Evolutionary conservation across 768 basidiomycete genomes (phyloP), one percentile per base, ranked within the genome.

Genomic region (Mycena haematopus): DNA sequence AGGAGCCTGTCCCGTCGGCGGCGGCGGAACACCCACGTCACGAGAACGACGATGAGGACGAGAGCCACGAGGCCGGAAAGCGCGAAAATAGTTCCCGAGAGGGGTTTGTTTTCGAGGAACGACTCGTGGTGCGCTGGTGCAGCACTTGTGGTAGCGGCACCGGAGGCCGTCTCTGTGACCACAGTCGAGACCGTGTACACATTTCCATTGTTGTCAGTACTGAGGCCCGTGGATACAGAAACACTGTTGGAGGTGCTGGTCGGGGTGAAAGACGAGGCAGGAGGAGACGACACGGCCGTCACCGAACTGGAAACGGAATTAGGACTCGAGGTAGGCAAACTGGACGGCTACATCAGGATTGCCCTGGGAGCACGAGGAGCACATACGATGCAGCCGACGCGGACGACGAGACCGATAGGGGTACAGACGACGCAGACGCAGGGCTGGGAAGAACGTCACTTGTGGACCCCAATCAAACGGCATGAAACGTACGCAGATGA

Each of bases 31-130:
- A 75, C 72, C 68, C 80, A 81, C 0, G 84, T 85, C 14, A 76
- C 71, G 22, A 80, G 21, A 33, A 77, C 56, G 58, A 86, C 70
- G 57, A 89, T 44, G 56, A 85, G 47, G 49, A 82, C 63, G 46
- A 88, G 78, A 1, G 68, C 82, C 31, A 81, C 65, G 40, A 88
- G 53, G 15, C 84, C 87, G 42, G 79, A 77, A 21, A 86, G 53
- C 31, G 80, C 74, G 60, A 91, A 88, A 17, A 90, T 80, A 10
- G 83, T 73, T 8, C 84, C 84, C 44, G 84, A 82, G n/a, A 87
- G 77, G n/a, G 82, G 77, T 73, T 86, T 89, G 74, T 91, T 88
- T 60, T 85, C 74, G 38, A 91, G 70, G 75, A 92, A 92, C 13
- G 79, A 68, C 10, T 72, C 29, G 42, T 9, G 35, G 11, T 22